Conservation (phyloP, 2,329 filamentous ascomycete genomes). For the Phaeosphaeriaceae sp. region DNA sequence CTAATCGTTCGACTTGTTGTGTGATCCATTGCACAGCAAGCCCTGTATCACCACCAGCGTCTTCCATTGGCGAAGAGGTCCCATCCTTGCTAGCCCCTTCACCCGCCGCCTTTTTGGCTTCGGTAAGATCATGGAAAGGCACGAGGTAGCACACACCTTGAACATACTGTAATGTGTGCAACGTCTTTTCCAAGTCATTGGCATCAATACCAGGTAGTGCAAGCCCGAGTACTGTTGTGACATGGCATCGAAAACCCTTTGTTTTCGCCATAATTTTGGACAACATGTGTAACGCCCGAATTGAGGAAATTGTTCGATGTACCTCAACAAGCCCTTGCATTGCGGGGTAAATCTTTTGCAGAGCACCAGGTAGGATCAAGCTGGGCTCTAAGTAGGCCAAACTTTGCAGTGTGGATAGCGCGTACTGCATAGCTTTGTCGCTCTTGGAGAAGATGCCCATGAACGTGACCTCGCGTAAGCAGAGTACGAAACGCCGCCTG, state of each 20-base stretch:
- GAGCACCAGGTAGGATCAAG: slow-evolving; percentile 86
- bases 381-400: slow-evolving; percentile 90
- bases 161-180: slow-evolving; percentile 93
- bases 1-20: slow-evolving; percentile 91
- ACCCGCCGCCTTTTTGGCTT: slow-evolving; percentile 51
- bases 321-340: slow-evolving; percentile 97
- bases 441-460: slow-evolving; percentile 99
- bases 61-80: slow-evolving; percentile 42
- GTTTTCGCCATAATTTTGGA: slow-evolving; percentile 89
- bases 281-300: slow-evolving; percentile 90
- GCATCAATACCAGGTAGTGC: slow-evolving; percentile 95
- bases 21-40: slow-evolving; percentile 93
- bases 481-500: slow-evolving; percentile 86
- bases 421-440: slow-evolving; percentile 87
- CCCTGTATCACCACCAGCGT: slow-evolving; percentile 50
- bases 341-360: slow-evolving; percentile 96
- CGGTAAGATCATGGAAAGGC: slow-evolving; percentile 82
- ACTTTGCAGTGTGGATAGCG: slow-evolving; percentile 86
- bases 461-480: slow-evolving; percentile 89
- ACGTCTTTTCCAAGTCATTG: slow-evolving; percentile 95
- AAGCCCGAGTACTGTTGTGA: slow-evolving; percentile 90
- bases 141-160: slow-evolving; percentile 97
- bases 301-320: slow-evolving; percentile 90
- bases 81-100: slow-evolving; percentile 26
- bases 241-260: slow-evolving; percentile 95